Base-by-base conservation (phyloP, 1,284 basidiomycete genomes). In the Cryptococcus depauperatus region DNA sequence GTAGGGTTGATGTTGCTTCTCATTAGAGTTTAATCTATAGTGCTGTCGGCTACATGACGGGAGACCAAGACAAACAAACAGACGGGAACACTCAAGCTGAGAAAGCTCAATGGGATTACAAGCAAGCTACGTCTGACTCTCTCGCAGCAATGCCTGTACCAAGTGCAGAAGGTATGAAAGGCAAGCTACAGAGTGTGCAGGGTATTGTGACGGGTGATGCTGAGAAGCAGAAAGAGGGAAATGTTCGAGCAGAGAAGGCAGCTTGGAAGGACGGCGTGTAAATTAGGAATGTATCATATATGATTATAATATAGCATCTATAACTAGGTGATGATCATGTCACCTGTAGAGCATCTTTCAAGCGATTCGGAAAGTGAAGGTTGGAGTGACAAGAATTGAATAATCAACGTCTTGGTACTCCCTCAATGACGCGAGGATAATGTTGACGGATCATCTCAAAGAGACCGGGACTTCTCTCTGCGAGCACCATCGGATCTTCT, bases 401-500 rank as follows among this genome's bases (percentile, higher is more conserved):
- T 37, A 16, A 27, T 1, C 10, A 16, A 16, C 38, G 26, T n/a
- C 47, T 22, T 18, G 35, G 35, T n/a, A 69, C 55, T 34, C 66
- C 62, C 48, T 69, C 55, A 9, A 68, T 57, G 26, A 72, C 70
- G 37, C 64, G 55, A n/a, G 72, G 72, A 53, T 73, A 73, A 10
- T 59, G 54, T 48, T 61, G 58, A 33, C 64, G 54, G 48, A 74
- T 72, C 45, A 66, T 51, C 43, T 67, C 64, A 48, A 69, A 67
- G 46, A 90, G 72, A 25, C 75, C 78, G 1, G 86, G 86, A 19
- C 84, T 81, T 35, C 86, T 77, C 37, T 80, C 74, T 4, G 81
- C 81, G 32, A 90, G 73, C 6, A 66, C 52, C 56, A 84, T 79
- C 1, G 84, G 85, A 61, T 88, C 83, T 68, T 88, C 85, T 41